Conservation (phyloP, 2,329 filamentous ascomycete species). For the Xylaria multiplex region DNA sequence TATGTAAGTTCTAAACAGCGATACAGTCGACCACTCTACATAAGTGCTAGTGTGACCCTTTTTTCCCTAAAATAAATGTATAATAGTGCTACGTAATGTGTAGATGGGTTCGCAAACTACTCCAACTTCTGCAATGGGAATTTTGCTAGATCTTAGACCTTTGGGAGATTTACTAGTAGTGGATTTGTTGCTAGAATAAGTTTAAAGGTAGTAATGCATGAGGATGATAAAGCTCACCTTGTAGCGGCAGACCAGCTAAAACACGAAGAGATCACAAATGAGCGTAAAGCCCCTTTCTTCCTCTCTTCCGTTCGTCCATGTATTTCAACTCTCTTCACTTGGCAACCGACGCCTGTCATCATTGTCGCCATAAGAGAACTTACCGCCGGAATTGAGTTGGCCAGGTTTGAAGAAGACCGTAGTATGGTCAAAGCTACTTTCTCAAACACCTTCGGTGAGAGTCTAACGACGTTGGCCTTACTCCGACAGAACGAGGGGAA, state of each 20-base stretch:
- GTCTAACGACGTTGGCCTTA: constrained; percentile 4
- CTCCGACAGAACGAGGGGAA: constrained; percentile 7
- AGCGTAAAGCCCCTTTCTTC: constrained; percentile 1
- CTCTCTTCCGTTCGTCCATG: background rate
- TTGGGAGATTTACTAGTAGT: background rate
- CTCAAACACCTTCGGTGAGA: constrained; percentile 16
- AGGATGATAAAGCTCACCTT: background rate
- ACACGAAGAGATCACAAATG: background rate
- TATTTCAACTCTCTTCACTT: background rate
- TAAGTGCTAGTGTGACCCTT: background rate
- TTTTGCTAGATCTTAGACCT: background rate
- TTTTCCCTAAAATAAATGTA: background rate
- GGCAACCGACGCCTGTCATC: background rate
- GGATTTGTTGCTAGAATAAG: background rate
- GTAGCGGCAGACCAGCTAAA: background rate
- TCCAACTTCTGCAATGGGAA: background rate
- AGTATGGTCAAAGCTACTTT: constrained; percentile 33
- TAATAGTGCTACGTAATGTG: background rate
- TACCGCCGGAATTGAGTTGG: constrained; percentile 30
- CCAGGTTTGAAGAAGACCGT: constrained; percentile 28
- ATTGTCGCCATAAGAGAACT: constrained; percentile 17
- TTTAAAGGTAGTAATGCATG: constrained; percentile 13
- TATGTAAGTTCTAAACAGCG: background rate
- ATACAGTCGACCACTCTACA: background rate
- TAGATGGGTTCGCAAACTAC: background rate